Percentiles rank a stretch among this genome's conserved stretches.
Evolutionary conservation across 805 yeast genomes (phyloP).

Genomic region (Cyberlindnera americana): DNA sequence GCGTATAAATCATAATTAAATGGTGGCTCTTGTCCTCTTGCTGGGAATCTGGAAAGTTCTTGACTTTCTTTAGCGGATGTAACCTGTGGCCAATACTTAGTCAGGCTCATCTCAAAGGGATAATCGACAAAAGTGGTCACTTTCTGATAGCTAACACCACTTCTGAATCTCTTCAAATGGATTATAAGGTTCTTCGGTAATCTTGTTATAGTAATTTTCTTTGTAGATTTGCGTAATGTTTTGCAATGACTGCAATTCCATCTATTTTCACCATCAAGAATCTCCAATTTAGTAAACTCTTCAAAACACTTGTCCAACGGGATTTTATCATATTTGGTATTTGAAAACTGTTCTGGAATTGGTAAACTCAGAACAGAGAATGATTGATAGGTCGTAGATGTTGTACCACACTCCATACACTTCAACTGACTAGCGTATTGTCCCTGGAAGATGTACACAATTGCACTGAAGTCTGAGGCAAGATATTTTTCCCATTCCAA

Average conservation of each 20-base stretch:
- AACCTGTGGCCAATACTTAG: conserved; percentile 18
- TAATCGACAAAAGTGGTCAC: conserved; percentile 56
- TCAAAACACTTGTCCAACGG: conserved; percentile 58
- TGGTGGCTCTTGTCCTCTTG: conserved; percentile 78
- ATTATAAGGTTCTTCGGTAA: conserved; percentile 77
- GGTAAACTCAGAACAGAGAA: conserved; percentile 80
- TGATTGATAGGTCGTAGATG: conserved; percentile 84
- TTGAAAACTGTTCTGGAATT: conserved; percentile 49
- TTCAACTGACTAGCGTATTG: conserved; percentile 77
- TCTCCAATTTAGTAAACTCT: conserved; percentile 71
- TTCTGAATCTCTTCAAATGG: conserved; percentile 77
- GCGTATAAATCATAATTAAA: conserved; percentile 74
- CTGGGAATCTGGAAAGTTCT: conserved; percentile 42
- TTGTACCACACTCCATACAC: conserved; percentile 67
- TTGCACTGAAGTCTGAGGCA: conserved; percentile 70
- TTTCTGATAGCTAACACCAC: conserved; percentile 28
- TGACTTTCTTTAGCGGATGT: conserved; percentile 9
- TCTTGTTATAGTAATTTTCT: conserved; percentile 68
- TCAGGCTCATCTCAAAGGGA: conserved; percentile 61
- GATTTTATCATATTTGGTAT: conserved; percentile 31
- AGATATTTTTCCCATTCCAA: conserved; percentile 91
- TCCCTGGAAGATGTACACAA: conserved; percentile 84
- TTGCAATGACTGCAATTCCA: conserved; percentile 85
- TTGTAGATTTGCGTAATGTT: conserved; percentile 56
- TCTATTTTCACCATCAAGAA: conserved; percentile 70